Evolutionary conservation across 2,329 filamentous ascomycete species (phyloP).

Genomic region (Magnaporthiopsis incrustans): DNA sequence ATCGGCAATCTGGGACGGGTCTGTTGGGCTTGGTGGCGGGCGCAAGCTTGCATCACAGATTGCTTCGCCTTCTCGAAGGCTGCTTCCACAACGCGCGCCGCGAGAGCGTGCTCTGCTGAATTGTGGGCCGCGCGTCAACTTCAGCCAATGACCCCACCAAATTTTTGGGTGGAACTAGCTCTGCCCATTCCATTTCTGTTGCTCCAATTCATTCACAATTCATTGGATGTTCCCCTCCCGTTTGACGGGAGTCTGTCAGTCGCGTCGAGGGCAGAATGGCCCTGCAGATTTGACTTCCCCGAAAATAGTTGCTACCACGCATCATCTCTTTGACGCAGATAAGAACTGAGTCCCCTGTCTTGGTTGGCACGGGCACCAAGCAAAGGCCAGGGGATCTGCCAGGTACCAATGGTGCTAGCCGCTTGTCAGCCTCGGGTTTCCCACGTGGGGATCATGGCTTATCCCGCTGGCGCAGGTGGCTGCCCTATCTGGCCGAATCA

Average conservation of each 20-base stretch:
- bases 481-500: background rate
- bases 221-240: no score
- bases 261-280: no score
- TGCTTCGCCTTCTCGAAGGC: background rate
- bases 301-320: no score
- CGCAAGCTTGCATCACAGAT: background rate
- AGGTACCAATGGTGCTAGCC: background rate
- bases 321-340: no score
- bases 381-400: background rate
- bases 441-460: conserved; percentile 9
- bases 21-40: background rate
- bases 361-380: background rate
- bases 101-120: background rate
- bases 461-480: conserved; percentile 2
- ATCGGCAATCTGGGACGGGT: background rate
- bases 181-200: no score
- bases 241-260: no score
- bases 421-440: background rate
- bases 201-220: no score
- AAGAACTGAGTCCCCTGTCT: no score
- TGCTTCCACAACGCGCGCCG: background rate
- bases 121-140: background rate
- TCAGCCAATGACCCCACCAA: background rate
- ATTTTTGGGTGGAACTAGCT: no score
- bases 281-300: no score